Evolutionary conservation across 2,329 filamentous ascomycete genomes (phyloP).

Genomic region (Cercospora zeina): DNA sequence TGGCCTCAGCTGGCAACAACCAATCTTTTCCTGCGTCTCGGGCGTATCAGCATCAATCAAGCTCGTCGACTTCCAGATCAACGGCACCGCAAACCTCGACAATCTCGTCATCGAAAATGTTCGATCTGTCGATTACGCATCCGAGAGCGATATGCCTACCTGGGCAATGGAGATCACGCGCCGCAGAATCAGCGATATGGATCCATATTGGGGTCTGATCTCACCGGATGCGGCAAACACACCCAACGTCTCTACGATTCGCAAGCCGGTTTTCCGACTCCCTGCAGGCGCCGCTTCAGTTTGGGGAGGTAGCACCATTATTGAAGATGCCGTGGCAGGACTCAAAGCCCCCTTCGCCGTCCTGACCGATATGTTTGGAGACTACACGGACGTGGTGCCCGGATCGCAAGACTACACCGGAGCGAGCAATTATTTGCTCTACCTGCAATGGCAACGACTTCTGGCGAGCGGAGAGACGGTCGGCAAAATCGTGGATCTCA

Average conservation of each 20-base stretch:
- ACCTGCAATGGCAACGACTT: conserved; percentile 16
- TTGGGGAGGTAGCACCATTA: background rate
- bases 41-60: conserved; percentile 17
- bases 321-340: conserved; percentile 15
- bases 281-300: conserved; percentile 8
- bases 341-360: conserved; percentile 9
- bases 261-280: conserved; percentile 7
- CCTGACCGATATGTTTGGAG: background rate
- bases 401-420: conserved; percentile 15
- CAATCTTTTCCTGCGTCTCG: conserved; percentile 15
- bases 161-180: conserved; percentile 17
- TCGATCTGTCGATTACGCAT: background rate
- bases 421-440: conserved; percentile 17
- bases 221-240: background rate
- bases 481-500: conserved; percentile 13
- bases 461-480: background rate
- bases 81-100: conserved; percentile 21
- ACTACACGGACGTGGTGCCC: background rate
- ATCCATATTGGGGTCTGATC: conserved; percentile 18
- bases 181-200: background rate
- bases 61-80: conserved; percentile 20
- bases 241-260: background rate
- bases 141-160: conserved; percentile 2
- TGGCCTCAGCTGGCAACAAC: conserved; percentile 16
- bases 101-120: conserved; percentile 20